These are phyloP conservation scores for Tetrapisispora arboricola DNA, from an alignment of 805 yeast species.

Conservation along the genomic window DNA sequence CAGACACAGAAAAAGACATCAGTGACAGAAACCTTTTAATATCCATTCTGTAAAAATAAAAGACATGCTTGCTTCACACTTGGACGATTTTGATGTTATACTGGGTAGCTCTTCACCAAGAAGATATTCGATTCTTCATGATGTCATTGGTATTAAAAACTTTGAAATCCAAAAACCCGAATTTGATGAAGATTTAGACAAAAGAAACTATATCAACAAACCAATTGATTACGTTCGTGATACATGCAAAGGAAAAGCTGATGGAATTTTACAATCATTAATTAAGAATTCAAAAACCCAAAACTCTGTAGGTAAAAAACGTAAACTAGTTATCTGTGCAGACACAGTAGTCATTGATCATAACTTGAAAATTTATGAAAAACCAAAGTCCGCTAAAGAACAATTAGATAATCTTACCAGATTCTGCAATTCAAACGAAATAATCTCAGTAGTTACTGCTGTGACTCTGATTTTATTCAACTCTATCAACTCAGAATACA, in stretches of 20 bases:
- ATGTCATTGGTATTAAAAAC: slow-evolving; percentile 40
- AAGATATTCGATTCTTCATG: slow-evolving; percentile 56
- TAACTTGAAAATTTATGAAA: slow-evolving; percentile 58
- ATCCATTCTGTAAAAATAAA: neutral
- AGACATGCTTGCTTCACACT: neutral
- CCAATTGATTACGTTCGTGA: slow-evolving; percentile 45
- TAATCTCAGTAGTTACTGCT: slow-evolving; percentile 45
- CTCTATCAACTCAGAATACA: slow-evolving; percentile 3
- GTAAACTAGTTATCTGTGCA: slow-evolving; percentile 44
- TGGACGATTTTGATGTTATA: slow-evolving; percentile 31
- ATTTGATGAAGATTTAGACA: slow-evolving; percentile 69
- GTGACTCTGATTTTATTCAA: slow-evolving; percentile 35
- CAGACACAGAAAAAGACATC: too few species aligned
- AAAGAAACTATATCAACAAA: slow-evolving; percentile 25
- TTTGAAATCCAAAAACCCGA: slow-evolving; percentile 46
- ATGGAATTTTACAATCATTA: slow-evolving; percentile 45
- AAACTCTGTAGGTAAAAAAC: slow-evolving; percentile 10
- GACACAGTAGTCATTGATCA: slow-evolving; percentile 65
- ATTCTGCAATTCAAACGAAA: slow-evolving; percentile 33
- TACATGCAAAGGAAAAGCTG: slow-evolving; percentile 62
- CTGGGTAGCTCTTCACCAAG: slow-evolving; percentile 84
- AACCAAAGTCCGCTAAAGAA: slow-evolving; percentile 51
- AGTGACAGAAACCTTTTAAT: too few species aligned
- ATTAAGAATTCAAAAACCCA: neutral
- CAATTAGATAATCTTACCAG: slow-evolving; percentile 41